Evolutionary conservation across 768 basidiomycete species (phyloP).

Genomic region (Tricholoma terreum): DNA sequence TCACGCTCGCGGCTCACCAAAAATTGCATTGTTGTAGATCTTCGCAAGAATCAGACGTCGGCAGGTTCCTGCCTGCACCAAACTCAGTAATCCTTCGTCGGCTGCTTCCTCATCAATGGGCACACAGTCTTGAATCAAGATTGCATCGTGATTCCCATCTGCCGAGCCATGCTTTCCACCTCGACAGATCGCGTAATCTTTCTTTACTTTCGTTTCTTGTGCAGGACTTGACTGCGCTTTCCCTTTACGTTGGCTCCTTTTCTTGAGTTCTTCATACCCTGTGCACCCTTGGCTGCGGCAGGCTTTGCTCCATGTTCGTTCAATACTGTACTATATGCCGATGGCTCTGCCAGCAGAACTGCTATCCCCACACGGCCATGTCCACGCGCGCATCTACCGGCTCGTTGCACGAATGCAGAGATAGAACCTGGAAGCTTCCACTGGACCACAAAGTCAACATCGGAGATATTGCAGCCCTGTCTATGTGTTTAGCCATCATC

Average conservation of each 20-base stretch:
- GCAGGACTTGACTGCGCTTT: too few species aligned
- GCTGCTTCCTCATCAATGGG: conserved; percentile 1
- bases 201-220: too few species aligned
- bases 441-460: conserved; percentile 31
- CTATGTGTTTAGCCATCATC: too few species aligned
- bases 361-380: conserved; percentile 14
- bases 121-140: background rate
- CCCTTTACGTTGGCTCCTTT: background rate
- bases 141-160: background rate
- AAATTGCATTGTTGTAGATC: too few species aligned
- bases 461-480: conserved; percentile 25
- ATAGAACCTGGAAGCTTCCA: conserved; percentile 27
- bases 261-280: background rate
- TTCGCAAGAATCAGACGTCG: background rate
- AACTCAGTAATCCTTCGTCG: conserved; percentile 5
- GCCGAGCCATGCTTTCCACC: too few species aligned
- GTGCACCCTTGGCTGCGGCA: too few species aligned
- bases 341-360: conserved; percentile 18
- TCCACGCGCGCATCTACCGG: conserved; percentile 26
- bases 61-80: conserved; percentile 4
- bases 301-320: background rate
- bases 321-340: conserved; percentile 3
- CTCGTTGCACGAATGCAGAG: conserved; percentile 29
- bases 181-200: too few species aligned
- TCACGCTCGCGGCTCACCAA: too few species aligned